These are phyloP conservation scores for Clonostachys solani DNA, from an alignment of 2,329 filamentous ascomycete genomes.

Conservation along the genomic window DNA sequence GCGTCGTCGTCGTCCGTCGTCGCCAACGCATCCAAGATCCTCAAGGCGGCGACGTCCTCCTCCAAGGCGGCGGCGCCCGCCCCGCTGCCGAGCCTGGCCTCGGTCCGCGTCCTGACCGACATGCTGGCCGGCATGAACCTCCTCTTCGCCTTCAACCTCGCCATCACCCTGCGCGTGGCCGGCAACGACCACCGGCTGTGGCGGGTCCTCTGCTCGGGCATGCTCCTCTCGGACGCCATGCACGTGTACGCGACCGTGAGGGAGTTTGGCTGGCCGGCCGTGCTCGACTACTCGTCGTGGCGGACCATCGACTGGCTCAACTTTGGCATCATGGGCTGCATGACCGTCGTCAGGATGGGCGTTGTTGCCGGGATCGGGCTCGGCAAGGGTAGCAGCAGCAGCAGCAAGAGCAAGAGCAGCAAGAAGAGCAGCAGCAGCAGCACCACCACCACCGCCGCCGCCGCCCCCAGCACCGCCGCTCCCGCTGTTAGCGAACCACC, in stretches of 20 bases:
- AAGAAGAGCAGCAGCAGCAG: conserved; percentile 1
- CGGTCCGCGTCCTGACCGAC: conserved; percentile 9
- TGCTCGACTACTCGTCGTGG: background rate
- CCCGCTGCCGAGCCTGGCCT: conserved; percentile 1
- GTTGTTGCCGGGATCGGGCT: conserved; percentile 4
- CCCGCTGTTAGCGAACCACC: too few relatives aligned
- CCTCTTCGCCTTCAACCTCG: conserved; percentile 29
- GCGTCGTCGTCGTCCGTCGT: background rate
- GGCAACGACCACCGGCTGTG: conserved; percentile 23
- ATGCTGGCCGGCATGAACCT: conserved; percentile 13
- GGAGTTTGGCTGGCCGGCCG: conserved; percentile 2
- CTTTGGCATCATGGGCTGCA: conserved; percentile 4
- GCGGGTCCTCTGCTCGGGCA: conserved; percentile 36
- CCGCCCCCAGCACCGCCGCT: too few relatives aligned
- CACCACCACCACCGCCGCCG: too few relatives aligned
- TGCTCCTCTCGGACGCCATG: conserved; percentile 55
- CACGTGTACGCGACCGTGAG: conserved; percentile 13
- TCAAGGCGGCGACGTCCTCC: background rate
- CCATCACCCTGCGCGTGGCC: conserved; percentile 23
- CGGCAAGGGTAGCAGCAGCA: background rate
- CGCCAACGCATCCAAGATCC: background rate
- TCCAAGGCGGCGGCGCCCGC: background rate
- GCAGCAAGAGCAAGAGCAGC: background rate
- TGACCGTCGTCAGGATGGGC: conserved; percentile 2
- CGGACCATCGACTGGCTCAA: conserved; percentile 6